Evolutionary conservation across 495 filamentous ascomycete genomes (phyloP), one percentile per base, ranked within the genome.

Genomic region (Immersiella caudata): DNA sequence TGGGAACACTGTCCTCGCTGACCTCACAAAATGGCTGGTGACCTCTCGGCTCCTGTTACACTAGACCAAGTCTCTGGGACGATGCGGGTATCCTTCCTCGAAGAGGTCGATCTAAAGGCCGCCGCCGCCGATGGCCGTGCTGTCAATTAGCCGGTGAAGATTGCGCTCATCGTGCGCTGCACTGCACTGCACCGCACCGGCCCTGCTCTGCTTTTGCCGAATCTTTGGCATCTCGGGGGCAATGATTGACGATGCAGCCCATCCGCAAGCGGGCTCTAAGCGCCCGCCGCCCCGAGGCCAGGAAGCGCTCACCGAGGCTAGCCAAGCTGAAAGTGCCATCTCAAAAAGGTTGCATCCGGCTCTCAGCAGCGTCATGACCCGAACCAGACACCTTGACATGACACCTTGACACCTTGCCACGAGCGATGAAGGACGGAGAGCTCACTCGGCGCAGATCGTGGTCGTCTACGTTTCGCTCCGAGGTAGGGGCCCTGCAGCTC

Each of bases 401-500:
- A 33, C 29, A 33, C 29, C 29, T 33, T 46, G 40, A 46, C 40
- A 33, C 50, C 16, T 64, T 26, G 40, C 56, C 25, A 50, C 56
- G 56, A 46, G 59, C 57, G 55, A 60, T 66, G 64, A 24, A 22
- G 21, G 51, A 1, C 55, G 2, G 56, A 52, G 64, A 54, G 26
- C 18, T 20, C 55, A 33, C 35, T 51, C 40, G 18, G 27, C 52
- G 66, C 60, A 67, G 66, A 67, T 67, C 66, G 60, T 59, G 33
- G 57, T 62, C 65, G 60, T 58, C 60, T 63, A 50, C 16, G 66
- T 68, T 68, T 64, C 26, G 60, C 52, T 59, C 6, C 21, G 14
- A 58, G 51, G 52, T 57, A 68, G 60, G 66, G 66, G 60, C 57
- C 51, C 66, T 68, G 66, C 66, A 68, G 27, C 66, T 64, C 58